Evolutionary conservation across 2,329 filamentous ascomycete species (phyloP).

Genomic region (Ophiostoma sp.): DNA sequence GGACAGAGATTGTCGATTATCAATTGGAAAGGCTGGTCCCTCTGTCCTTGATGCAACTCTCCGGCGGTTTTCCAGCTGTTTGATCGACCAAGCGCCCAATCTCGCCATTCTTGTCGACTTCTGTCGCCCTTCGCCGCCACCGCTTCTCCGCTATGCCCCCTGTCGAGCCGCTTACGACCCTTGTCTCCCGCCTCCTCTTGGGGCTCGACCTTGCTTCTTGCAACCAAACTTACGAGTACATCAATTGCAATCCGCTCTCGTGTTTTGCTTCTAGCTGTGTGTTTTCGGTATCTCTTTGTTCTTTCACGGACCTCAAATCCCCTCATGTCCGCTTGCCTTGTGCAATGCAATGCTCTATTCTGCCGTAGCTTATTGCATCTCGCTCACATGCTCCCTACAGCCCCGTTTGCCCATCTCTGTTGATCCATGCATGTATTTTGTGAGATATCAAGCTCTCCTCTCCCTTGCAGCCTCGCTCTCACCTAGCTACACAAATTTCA

Average conservation of each 20-base stretch:
- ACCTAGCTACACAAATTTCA: background rate
- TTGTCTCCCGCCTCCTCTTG: slow-evolving; percentile 7
- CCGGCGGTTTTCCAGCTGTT: background rate
- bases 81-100: background rate
- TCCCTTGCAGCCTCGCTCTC: slow-evolving; percentile 12
- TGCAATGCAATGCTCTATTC: background rate
- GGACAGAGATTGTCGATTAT: background rate
- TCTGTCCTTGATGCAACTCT: background rate
- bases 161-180: background rate
- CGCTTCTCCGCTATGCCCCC: slow-evolving; percentile 8
- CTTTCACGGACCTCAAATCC: background rate
- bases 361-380: background rate
- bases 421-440: slow-evolving; percentile 9
- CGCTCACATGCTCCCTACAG: background rate
- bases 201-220: background rate
- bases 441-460: background rate
- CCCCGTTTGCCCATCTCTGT: background rate
- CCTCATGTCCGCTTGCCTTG: too few species aligned
- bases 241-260: background rate
- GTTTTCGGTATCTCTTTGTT: background rate
- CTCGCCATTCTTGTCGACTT: slow-evolving; percentile 4
- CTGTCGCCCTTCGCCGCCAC: slow-evolving; percentile 5
- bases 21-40: slow-evolving; percentile 7
- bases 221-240: background rate
- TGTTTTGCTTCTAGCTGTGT: background rate